Percentiles rank a stretch among this genome's conserved stretches.
Conservation (phyloP, 768 basidiomycete genomes). For the Phanerodontia chrysosporium region DNA sequence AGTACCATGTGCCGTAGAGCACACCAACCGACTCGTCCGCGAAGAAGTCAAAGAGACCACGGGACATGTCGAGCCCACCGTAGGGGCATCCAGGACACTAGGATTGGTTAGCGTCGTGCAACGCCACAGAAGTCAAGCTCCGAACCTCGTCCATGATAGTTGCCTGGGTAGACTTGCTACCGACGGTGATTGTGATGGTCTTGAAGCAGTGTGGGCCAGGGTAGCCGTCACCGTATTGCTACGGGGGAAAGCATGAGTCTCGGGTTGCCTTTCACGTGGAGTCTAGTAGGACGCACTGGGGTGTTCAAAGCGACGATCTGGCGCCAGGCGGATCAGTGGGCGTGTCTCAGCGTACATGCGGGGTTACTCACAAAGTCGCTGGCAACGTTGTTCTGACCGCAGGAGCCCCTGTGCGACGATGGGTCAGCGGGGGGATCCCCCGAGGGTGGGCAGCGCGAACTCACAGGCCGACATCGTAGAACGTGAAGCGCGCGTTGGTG, state of each 20-base stretch:
- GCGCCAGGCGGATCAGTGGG: background rate
- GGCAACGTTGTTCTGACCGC: slow-evolving; percentile 27
- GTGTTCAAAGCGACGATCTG: slow-evolving; percentile 36
- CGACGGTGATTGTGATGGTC: slow-evolving; percentile 54
- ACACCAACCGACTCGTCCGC: slow-evolving; percentile 45
- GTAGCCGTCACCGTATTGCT: slow-evolving; percentile 56
- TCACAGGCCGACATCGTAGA: slow-evolving; percentile 34
- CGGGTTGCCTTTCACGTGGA: background rate
- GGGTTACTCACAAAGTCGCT: slow-evolving; percentile 28
- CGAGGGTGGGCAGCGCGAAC: slow-evolving; percentile 3
- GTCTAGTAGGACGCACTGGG: slow-evolving; percentile 26
- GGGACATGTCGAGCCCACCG: slow-evolving; percentile 65
- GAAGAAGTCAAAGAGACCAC: slow-evolving; percentile 64
- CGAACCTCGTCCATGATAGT: slow-evolving; percentile 59
- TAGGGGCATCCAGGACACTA: slow-evolving; percentile 67
- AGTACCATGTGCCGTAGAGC: slow-evolving; percentile 60
- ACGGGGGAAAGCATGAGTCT: background rate
- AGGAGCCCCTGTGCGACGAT: slow-evolving; percentile 8
- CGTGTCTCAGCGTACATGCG: background rate
- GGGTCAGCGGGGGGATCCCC: background rate
- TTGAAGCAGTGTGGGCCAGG: slow-evolving; percentile 64
- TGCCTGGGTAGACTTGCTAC: slow-evolving; percentile 56
- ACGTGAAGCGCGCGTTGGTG: slow-evolving; percentile 28
- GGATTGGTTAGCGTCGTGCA: background rate
- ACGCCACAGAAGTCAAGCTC: background rate